Evolutionary conservation across 108 stramenopile species (phyloP), one percentile per base, ranked within the genome.

Genomic region (Cylindrotheca fusiformis): DNA sequence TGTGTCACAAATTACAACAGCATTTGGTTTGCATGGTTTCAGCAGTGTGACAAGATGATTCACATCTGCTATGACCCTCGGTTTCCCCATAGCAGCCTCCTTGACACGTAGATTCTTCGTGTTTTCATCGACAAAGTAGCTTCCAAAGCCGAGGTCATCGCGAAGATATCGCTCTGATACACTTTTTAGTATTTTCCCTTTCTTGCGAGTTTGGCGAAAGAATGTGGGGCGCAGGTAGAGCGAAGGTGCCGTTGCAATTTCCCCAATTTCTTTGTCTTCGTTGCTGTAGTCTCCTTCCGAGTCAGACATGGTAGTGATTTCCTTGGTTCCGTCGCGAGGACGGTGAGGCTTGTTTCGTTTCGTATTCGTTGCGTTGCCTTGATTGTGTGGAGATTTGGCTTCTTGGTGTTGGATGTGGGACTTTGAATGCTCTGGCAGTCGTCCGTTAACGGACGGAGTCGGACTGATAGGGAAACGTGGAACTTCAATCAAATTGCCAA

Each of bases 101-200:
- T 79, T 69, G 0, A 65, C 68, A n/a, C 78, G 78, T 30, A 63
- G 70, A 45, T 67, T 67, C 10, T 55, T 67, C 4, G 19, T 50
- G 14, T 52, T 22, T 14, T 52, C 55, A 33, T 69, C 68, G 25
- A 61, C 69, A 75, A 58, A 69, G 80, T 75, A 76, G 72, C 61
- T 61, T 46, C 92, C 92, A 41, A 79, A 69, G 44, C 89, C 93
- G 52, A 94, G 69, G 75, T 94, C 93, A 65, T 94, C 87, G 12
- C 93, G 85, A 10, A 90, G 71, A 66, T 90, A 94, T 24, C 78
- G 79, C 68, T 94, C 89, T 5, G 75, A 72, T 14, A 88, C 86
- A 24, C 74, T 67, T 65, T 90, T 85, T 48, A 88, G 65, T 58
- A 94, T 86, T 52, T 90, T 90, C 17, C 93, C 93, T 30, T 82